A percentile compares a stretch with the other conserved stretches of the same genome.
Evolutionary conservation across 768 basidiomycete species (phyloP).

Genomic region (Amanita polypyramis): DNA sequence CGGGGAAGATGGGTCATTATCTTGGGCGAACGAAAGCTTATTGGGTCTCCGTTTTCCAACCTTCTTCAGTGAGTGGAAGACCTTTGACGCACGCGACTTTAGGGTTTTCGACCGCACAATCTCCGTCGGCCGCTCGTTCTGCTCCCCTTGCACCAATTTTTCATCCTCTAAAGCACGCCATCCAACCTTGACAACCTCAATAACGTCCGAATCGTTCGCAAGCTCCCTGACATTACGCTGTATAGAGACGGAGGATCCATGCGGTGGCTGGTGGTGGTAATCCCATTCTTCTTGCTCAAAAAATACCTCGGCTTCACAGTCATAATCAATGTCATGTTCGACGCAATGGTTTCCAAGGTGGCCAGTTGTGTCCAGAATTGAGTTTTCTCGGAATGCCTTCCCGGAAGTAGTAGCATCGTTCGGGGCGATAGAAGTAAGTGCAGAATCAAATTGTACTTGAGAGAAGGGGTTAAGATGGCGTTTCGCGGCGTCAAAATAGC

Average conservation of each 20-base stretch:
- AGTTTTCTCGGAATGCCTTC: neutral
- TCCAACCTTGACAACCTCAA: slow-evolving; percentile 51
- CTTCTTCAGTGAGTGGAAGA: slow-evolving; percentile 14
- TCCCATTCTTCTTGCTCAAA: slow-evolving; percentile 13
- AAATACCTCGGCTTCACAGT: slow-evolving; percentile 6
- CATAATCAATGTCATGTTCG: slow-evolving; percentile 15
- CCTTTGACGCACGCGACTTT: slow-evolving; percentile 33
- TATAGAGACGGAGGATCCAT: slow-evolving; percentile 12
- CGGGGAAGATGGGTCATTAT: neutral
- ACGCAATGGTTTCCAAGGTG: slow-evolving; percentile 13
- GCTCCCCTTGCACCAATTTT: slow-evolving; percentile 12
- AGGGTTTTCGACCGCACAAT: slow-evolving; percentile 30
- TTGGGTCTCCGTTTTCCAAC: slow-evolving; percentile 18
- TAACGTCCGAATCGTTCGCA: slow-evolving; percentile 42
- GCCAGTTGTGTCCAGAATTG: neutral
- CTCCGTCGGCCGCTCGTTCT: slow-evolving; percentile 11
- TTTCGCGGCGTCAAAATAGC: slow-evolving; percentile 42
- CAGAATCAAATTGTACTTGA: slow-evolving; percentile 6
- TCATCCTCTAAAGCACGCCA: slow-evolving; percentile 18
- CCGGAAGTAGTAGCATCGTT: neutral
- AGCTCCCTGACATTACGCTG: slow-evolving; percentile 12
- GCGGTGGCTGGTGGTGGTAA: slow-evolving; percentile 12
- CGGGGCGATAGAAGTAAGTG: neutral
- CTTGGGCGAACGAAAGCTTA: slow-evolving; percentile 17
- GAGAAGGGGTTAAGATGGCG: slow-evolving; percentile 8